A percentile compares a stretch with the other conserved stretches of the same genome.
phyloP scores from a whole-genome alignment of 1,284 basidiomycete genomes.

The Puccinia hordei region DNA sequence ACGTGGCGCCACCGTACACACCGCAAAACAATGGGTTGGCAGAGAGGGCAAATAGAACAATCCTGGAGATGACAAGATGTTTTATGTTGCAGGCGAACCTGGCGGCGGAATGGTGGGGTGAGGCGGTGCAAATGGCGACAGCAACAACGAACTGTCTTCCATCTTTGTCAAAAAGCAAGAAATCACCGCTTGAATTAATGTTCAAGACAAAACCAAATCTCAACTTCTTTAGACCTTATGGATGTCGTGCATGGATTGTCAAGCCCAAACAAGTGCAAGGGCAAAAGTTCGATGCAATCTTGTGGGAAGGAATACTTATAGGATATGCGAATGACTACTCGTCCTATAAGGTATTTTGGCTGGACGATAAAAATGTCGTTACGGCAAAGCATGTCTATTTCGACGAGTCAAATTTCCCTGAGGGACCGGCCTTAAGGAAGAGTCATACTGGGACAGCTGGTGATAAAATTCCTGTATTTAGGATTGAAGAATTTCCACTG shows the following conservation, averaged over 20 bases:
- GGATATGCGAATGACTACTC: not conserved
- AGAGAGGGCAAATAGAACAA: too few relatives aligned
- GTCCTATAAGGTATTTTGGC: not conserved
- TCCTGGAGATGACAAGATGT: not conserved
- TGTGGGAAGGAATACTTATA: not conserved
- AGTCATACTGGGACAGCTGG: too few relatives aligned
- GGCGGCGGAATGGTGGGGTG: constrained; percentile 1
- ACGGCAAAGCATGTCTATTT: not conserved
- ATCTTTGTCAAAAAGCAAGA: too few relatives aligned
- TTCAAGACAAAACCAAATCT: too few relatives aligned
- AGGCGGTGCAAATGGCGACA: not conserved
- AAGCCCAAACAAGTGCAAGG: not conserved
- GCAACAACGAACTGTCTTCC: not conserved
- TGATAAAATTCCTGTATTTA: not conserved
- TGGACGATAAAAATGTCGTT: not conserved
- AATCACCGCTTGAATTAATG: too few relatives aligned
- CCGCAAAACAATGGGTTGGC: too few relatives aligned
- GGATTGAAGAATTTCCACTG: too few relatives aligned
- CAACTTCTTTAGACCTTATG: too few relatives aligned
- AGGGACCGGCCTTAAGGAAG: too few relatives aligned
- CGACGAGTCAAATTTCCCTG: too few relatives aligned
- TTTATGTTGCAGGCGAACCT: not conserved
- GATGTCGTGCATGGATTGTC: too few relatives aligned
- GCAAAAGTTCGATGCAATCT: not conserved
- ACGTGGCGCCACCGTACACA: too few relatives aligned